A percentile compares a stretch with the other conserved stretches of the same genome.
Conservation (phyloP, 2,329 filamentous ascomycete species). For the Exutisphaerella laricina region DNA sequence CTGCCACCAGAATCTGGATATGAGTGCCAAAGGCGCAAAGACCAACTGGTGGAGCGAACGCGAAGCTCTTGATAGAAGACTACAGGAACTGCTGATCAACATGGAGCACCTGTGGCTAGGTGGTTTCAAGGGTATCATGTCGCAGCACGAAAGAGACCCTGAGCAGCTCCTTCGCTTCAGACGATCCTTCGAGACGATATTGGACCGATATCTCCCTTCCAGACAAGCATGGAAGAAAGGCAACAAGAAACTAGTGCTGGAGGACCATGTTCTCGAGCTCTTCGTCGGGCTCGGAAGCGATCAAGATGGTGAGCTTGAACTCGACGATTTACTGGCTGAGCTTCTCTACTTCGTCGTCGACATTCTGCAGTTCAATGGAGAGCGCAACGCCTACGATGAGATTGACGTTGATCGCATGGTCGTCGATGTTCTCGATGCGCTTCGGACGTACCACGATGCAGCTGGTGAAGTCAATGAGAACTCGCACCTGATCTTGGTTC, state of each 20-base stretch:
- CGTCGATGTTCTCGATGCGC: slow-evolving; percentile 77
- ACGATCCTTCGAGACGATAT: slow-evolving; percentile 67
- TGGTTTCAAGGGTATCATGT: slow-evolving; percentile 92
- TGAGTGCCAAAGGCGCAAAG: slow-evolving; percentile 68
- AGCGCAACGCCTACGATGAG: slow-evolving; percentile 94
- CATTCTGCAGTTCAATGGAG: slow-evolving; percentile 92
- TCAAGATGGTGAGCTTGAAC: slow-evolving; percentile 59
- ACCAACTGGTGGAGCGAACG: slow-evolving; percentile 86
- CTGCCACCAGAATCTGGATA: slow-evolving; percentile 67
- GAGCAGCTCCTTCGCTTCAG: slow-evolving; percentile 70
- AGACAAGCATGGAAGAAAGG: slow-evolving; percentile 55
- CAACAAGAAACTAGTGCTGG: slow-evolving; percentile 48
- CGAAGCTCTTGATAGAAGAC: slow-evolving; percentile 68
- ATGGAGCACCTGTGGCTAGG: slow-evolving; percentile 93
- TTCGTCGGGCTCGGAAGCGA: slow-evolving; percentile 81
- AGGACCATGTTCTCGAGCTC: slow-evolving; percentile 70
- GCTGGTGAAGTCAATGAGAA: slow-evolving; percentile 31
- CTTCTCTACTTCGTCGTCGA: slow-evolving; percentile 94
- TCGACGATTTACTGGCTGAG: slow-evolving; percentile 87
- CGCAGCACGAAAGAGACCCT: slow-evolving; percentile 59
- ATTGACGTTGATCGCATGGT: slow-evolving; percentile 92
- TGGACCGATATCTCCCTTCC: slow-evolving; percentile 82
- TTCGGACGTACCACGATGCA: slow-evolving; percentile 67
- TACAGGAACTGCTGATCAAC: slow-evolving; percentile 72
- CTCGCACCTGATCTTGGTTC: slow-evolving; percentile 75